Evolutionary conservation across 192 early-diverging fungal genomes (phyloP).

Genomic region (Coemansia sp.): DNA sequence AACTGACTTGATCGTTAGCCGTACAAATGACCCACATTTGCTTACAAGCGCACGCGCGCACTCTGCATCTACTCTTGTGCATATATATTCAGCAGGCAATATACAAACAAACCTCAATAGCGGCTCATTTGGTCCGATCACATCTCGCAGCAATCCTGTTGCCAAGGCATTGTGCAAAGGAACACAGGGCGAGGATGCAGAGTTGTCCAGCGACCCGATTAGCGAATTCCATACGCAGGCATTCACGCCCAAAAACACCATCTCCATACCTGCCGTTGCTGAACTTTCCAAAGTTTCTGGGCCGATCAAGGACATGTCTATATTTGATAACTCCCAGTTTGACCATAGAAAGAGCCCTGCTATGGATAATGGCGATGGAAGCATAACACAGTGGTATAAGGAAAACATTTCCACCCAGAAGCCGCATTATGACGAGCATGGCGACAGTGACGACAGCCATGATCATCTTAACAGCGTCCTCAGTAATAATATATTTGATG

Average conservation of each 20-base stretch:
- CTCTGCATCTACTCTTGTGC: constrained; percentile 12
- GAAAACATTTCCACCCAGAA: constrained; percentile 15
- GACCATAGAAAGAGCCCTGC: background rate
- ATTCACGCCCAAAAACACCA: constrained; percentile 9
- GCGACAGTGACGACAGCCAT: background rate
- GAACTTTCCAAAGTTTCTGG: background rate
- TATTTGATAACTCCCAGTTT: background rate
- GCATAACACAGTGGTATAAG: constrained; percentile 50
- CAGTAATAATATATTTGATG: background rate
- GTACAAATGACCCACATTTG: background rate
- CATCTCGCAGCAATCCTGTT: background rate
- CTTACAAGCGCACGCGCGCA: background rate
- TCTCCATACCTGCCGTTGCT: background rate
- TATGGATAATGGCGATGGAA: background rate
- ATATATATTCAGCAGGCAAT: background rate
- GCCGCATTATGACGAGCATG: background rate
- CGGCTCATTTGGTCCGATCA: background rate
- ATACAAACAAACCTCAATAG: background rate
- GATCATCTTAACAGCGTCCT: background rate
- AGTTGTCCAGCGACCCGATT: constrained; percentile 44
- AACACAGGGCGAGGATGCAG: background rate
- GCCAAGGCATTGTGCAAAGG: background rate
- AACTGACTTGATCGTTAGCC: constrained; percentile 7
- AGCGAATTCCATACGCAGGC: constrained; percentile 34
- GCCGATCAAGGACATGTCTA: background rate